Evolutionary conservation across 148 eudicot genomes (phyloP).

Genomic region (Dysphania ambrosioides): DNA sequence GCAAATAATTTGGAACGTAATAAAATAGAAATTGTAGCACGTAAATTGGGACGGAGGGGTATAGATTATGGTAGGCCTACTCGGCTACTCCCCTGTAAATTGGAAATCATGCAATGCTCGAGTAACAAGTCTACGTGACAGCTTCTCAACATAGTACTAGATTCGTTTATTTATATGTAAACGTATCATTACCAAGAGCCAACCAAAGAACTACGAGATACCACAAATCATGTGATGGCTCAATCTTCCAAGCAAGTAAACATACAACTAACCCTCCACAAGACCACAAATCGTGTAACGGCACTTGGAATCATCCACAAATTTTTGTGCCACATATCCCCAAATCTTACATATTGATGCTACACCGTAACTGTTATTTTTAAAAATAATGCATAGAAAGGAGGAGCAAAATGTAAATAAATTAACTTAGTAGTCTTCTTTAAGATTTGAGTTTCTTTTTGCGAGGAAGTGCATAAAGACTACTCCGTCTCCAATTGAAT

Average conservation of each 20-base stretch:
- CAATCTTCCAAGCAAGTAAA: constrained; percentile 13
- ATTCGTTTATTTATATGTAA: neutral
- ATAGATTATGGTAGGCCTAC: neutral
- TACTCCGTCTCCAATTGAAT: too few species aligned
- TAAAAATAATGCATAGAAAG: too few species aligned
- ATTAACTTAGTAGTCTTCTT: too few species aligned
- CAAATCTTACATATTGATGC: neutral
- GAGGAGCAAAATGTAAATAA: too few species aligned
- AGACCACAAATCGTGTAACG: constrained; percentile 1
- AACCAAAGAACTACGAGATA: constrained; percentile 18
- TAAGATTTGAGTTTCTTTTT: too few species aligned
- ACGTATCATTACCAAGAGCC: neutral
- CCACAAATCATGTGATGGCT: constrained; percentile 24
- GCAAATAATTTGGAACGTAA: too few species aligned
- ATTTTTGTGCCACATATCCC: constrained; percentile 10
- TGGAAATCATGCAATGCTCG: neutral
- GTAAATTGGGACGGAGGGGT: too few species aligned
- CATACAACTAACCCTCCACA: neutral
- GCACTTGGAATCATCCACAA: neutral
- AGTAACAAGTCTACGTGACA: neutral
- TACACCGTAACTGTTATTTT: too few species aligned
- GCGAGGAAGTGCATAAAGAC: too few species aligned
- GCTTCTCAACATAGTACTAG: neutral
- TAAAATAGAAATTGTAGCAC: too few species aligned
- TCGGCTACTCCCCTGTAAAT: neutral